Base-by-base conservation (phyloP, 2,329 filamentous ascomycete species). In the Talaromyces pinophilus region DNA sequence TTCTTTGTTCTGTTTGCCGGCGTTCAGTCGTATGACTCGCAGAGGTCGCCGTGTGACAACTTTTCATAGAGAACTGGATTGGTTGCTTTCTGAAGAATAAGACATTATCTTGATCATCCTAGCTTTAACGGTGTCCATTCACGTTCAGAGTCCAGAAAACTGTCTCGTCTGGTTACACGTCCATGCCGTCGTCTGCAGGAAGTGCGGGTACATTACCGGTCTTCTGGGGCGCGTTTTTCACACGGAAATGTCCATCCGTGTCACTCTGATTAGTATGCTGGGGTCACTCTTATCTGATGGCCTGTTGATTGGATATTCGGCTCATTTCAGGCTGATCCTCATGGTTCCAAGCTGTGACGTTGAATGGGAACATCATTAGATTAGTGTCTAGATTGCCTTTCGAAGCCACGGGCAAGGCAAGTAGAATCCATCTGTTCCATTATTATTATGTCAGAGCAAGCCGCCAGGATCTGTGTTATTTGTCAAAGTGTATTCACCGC, bases 401-500 rank as follows among this genome's bases (percentile, higher is more conserved):
- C 30, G 33, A 11, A 54, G 15, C 46, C 33, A 13, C 10, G 17
- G 11, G 30, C 30, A 40, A 52, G 11, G 40, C 48, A 54, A 11
- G 15, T 30, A n/a, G 33, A 25, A 54, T 54, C 6, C 17, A n/a
- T 54, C 50, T 52, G 50, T 54, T 55, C n/a, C 17, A n/a, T 13
- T 22, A n/a, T 13, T 22, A 7, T 3, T 3, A 25, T 40, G 33
- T 57, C 30, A 33, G n/a, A 38, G n/a, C 10, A 22, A 57, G 54
- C 33, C 54, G 54, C n/a, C n/a, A 33, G 48, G 1, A 35, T 38
- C 35, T 15, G 19, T 28, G 15, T 10, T 11, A 25, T 50, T 22
- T 50, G 44, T 62, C 46, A 28, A 54, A 57, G 17, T 22, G 10
- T 30, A 52, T 50, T 63, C 61, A 63, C 61, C 61, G 61, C 61